These are phyloP conservation scores for Pyricularia sp. DNA, from an alignment of 2,329 filamentous ascomycete species.

Conservation along the genomic window DNA sequence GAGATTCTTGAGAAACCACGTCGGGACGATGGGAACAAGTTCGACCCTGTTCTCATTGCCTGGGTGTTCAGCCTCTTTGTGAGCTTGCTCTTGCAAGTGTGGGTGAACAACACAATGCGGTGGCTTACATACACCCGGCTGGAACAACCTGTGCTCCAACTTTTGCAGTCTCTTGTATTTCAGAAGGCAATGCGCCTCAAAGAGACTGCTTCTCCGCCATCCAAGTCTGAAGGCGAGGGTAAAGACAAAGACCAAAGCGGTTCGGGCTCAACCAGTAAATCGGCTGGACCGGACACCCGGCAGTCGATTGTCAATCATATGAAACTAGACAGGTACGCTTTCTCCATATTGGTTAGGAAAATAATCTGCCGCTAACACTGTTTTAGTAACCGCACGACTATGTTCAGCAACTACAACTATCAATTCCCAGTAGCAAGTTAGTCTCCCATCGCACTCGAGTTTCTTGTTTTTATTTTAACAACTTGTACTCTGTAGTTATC, in stretches of 20 bases:
- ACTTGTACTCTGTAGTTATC: slow-evolving; percentile 12
- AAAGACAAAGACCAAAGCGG: slow-evolving; percentile 7
- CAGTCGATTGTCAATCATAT: slow-evolving; percentile 26
- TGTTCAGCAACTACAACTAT: slow-evolving; percentile 22
- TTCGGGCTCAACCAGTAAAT: slow-evolving; percentile 5
- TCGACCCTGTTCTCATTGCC: slow-evolving; percentile 17
- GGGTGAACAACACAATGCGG: slow-evolving; percentile 19
- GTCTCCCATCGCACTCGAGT: neutral
- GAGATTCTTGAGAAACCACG: slow-evolving; percentile 18
- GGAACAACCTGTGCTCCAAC: slow-evolving; percentile 19
- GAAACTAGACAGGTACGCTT: slow-evolving; percentile 23
- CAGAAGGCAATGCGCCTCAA: slow-evolving; percentile 24
- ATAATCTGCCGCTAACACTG: slow-evolving; percentile 5
- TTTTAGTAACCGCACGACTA: slow-evolving; percentile 18
- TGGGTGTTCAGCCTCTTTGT: slow-evolving; percentile 22
- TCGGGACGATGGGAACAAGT: slow-evolving; percentile 4
- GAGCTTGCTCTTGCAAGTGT: slow-evolving; percentile 21
- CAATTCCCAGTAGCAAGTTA: slow-evolving; percentile 20
- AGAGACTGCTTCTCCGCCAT: slow-evolving; percentile 16
- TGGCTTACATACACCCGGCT: slow-evolving; percentile 24
- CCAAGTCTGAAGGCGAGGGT: slow-evolving; percentile 6
- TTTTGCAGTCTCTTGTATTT: slow-evolving; percentile 25
- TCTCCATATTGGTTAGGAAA: neutral
- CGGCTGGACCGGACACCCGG: slow-evolving; percentile 15
- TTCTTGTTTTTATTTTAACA: neutral